phyloP scores from a whole-genome alignment of 495 filamentous ascomycete species.

The Penicillium angulare region DNA sequence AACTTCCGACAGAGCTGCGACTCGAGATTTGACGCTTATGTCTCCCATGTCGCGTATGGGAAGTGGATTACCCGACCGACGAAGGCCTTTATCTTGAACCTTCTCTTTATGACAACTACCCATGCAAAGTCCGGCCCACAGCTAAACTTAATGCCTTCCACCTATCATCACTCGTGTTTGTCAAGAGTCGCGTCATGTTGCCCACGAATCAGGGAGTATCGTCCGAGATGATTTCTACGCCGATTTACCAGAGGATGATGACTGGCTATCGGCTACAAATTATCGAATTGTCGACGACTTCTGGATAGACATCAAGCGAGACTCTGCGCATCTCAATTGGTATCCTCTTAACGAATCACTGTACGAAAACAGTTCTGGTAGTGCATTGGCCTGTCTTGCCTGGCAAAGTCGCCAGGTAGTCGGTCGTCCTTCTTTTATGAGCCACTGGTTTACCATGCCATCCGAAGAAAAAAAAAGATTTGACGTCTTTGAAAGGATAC shows the following conservation, averaged over 20 bases:
- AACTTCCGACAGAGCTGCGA: slow-evolving; percentile 6
- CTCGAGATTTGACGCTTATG: slow-evolving; percentile 4
- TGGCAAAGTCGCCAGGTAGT: slow-evolving; percentile 2
- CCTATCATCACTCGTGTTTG: slow-evolving; percentile 6
- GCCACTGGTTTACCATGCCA: background rate
- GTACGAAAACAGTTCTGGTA: slow-evolving; percentile 2
- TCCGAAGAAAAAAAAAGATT: background rate
- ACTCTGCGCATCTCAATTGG: slow-evolving; percentile 8
- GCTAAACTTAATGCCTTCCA: slow-evolving; percentile 3
- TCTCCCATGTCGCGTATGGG: slow-evolving; percentile 8
- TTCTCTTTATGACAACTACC: background rate
- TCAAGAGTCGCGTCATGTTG: slow-evolving; percentile 4
- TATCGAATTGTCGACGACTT: background rate
- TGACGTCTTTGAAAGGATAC: slow-evolving; percentile 3
- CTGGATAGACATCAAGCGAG: slow-evolving; percentile 5
- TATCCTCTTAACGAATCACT: background rate
- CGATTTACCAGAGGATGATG: background rate
- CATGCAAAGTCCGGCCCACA: background rate
- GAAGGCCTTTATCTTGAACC: background rate
- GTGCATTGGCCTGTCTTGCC: slow-evolving; percentile 4
- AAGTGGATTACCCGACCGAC: background rate
- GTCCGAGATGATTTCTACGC: background rate
- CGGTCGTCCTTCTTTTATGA: slow-evolving; percentile 2
- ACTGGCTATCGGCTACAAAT: background rate
- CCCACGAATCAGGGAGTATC: slow-evolving; percentile 5